phyloP scores from a whole-genome alignment of 768 basidiomycete genomes.

The Heimioporus sp. region DNA sequence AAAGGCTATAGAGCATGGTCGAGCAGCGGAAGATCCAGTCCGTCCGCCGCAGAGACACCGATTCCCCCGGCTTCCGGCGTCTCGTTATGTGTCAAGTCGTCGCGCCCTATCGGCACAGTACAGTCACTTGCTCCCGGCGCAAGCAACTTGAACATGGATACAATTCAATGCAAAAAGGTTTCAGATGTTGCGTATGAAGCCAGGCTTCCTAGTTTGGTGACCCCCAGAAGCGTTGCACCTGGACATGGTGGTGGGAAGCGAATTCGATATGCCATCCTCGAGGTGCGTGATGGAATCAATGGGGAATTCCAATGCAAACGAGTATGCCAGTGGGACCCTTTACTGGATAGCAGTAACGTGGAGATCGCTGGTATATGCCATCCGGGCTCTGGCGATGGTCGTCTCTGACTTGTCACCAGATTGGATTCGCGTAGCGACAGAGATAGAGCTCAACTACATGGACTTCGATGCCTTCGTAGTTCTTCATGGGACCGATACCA shows the following conservation, averaged over 20 bases:
- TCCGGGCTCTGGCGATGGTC: neutral
- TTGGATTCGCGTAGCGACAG: constrained; percentile 88
- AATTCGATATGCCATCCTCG: constrained; percentile 82
- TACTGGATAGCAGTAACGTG: constrained; percentile 88
- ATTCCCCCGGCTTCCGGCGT: constrained; percentile 12
- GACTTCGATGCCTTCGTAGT: constrained; percentile 88
- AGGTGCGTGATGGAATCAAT: constrained; percentile 46
- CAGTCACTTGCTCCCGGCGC: constrained; percentile 34
- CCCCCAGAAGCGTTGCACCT: constrained; percentile 64
- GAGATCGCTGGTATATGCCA: constrained; percentile 65
- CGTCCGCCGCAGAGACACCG: constrained; percentile 23
- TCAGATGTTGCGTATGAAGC: constrained; percentile 70
- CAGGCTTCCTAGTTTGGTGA: constrained; percentile 71
- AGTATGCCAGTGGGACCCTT: constrained; percentile 68
- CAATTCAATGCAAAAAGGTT: constrained; percentile 42
- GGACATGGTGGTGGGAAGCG: constrained; percentile 64
- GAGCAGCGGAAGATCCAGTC: constrained; percentile 57
- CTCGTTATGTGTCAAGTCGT: constrained; percentile 63
- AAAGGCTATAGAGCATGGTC: constrained; percentile 81
- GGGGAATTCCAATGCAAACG: neutral
- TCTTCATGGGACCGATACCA: constrained; percentile 89
- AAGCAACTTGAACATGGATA: constrained; percentile 26
- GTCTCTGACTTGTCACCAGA: constrained; percentile 45
- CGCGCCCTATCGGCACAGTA: constrained; percentile 58
- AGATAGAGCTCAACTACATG: constrained; percentile 89